Evolutionary conservation across 495 filamentous ascomycete genomes (phyloP).

Genomic region (Aspergillus nanangensis): DNA sequence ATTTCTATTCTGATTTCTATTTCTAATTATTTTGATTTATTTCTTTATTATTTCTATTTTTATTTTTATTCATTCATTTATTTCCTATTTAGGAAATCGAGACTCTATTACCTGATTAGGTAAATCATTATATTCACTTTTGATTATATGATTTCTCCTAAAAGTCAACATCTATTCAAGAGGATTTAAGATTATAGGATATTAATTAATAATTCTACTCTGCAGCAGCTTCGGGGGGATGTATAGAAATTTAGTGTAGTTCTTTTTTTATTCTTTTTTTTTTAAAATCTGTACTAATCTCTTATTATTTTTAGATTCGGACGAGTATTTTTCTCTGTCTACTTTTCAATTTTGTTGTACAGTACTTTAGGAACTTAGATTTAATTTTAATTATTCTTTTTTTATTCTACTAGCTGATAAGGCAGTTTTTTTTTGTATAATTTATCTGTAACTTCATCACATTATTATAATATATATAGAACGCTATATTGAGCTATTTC

Average conservation of each 20-base stretch:
- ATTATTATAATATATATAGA: not conserved
- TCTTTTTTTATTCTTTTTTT: not conserved
- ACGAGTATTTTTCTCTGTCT: conserved; percentile 2
- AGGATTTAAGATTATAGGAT: conserved; percentile 11
- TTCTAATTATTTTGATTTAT: no score
- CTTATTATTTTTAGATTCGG: conserved; percentile 1
- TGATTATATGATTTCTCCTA: no score
- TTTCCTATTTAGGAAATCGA: no score
- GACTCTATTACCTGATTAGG: no score
- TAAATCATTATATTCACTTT: no score
- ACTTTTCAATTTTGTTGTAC: not conserved
- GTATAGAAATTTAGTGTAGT: conserved; percentile 1
- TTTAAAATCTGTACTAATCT: not conserved
- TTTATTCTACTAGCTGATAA: not conserved
- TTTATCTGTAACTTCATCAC: conserved; percentile 1
- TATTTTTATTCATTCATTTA: no score
- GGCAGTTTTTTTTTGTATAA: conserved; percentile 1
- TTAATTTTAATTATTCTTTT: conserved; percentile 1
- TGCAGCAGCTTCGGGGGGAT: conserved; percentile 6
- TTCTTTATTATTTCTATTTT: no score
- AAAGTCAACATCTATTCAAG: no score
- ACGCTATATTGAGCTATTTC: not conserved
- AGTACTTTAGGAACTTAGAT: not conserved
- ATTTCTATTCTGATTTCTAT: no score
- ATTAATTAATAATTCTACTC: not conserved